Evolutionary conservation across 441 rosid species (phyloP), one percentile per base, ranked within the genome.

Genomic region (Flueggea neowawraea): DNA sequence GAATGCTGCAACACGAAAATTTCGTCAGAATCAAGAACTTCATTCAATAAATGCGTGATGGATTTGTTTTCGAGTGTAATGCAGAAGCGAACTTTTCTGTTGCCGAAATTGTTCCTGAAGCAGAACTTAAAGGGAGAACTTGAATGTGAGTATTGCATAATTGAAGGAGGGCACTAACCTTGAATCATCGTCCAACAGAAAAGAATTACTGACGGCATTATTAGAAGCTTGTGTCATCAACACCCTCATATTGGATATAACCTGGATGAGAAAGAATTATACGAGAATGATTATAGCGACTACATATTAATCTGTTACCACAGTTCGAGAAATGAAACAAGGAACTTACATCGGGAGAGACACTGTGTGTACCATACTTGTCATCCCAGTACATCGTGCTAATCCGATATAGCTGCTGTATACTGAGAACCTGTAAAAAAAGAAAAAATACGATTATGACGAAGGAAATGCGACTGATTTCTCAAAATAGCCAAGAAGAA

Each of bases 351-450:
- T 92, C 98, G 0, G 92, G 64, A 51, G 98, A 83, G 56, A 96
- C 97, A 62, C 98, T 92, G 36, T 92, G 99, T 0, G 98, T 90
- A 67, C 97, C 98, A 54, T 92, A 95, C 76, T 96, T 96, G 87
- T 96, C 99, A 44, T 96, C 99, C 99, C 99, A 96, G 70, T 96
- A 96, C 98, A 96, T 93, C 0, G 99, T 96, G 71, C 98, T 84
- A 58, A 96, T 96, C 52, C 98, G 81, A 69, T 93, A 96, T 10
- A 96, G 80, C 78, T 96, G 99, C 69, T 93, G 98, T 73, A 96
- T 84, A 53, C 98, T 93, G 22, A 96, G 89, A 39, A 93, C 97
- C 98, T 95, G 86, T 0, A 66, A 57, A 62, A 11, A 36, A 11
- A 67, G 6, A 55, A 57, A 57, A 11, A 55, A 52, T 60, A 36